Percentiles rank a stretch among this genome's conserved stretches.
phyloP scores from a whole-genome alignment of 1,284 basidiomycete genomes.

The Pseudozyma hubeiensis region DNA sequence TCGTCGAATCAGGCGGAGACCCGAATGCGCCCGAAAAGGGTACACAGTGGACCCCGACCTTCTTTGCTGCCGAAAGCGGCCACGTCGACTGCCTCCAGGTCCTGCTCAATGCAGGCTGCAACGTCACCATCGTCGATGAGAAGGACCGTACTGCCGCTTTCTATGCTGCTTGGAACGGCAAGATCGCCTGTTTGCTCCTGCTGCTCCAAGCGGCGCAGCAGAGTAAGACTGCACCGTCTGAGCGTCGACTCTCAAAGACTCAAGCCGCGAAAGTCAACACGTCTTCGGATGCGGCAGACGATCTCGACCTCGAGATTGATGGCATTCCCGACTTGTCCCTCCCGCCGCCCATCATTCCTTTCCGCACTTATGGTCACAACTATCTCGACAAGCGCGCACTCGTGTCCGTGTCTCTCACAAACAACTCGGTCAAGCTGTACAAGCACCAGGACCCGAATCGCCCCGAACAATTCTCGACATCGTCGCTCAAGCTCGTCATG shows the following conservation, averaged over 20 bases:
- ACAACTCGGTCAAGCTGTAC: conserved; percentile 66
- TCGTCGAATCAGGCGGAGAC: conserved; percentile 73
- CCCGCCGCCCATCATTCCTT: conserved; percentile 97
- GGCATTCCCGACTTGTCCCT: conserved; percentile 91
- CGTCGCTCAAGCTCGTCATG: conserved; percentile 94
- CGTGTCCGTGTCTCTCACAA: conserved; percentile 79
- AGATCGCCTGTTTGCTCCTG: conserved; percentile 75
- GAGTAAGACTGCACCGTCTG: not conserved
- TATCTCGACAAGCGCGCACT: conserved; percentile 84
- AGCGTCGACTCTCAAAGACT: conserved; percentile 17
- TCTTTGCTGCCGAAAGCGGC: conserved; percentile 93
- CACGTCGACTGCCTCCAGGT: conserved; percentile 81
- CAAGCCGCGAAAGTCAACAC: conserved; percentile 23
- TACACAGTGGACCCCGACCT: conserved; percentile 98
- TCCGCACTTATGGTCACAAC: conserved; percentile 69
- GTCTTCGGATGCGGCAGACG: conserved; percentile 17
- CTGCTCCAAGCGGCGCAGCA: conserved; percentile 66
- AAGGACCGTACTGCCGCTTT: conserved; percentile 86
- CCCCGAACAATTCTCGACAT: conserved; percentile 69
- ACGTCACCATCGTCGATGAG: conserved; percentile 83
- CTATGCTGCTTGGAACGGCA: conserved; percentile 98
- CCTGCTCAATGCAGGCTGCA: conserved; percentile 82
- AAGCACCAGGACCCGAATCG: conserved; percentile 63
- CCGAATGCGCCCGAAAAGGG: conserved; percentile 82
- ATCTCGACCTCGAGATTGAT: conserved; percentile 74